Conservation (phyloP, 768 basidiomycete genomes). For the Suillus luteus region DNA sequence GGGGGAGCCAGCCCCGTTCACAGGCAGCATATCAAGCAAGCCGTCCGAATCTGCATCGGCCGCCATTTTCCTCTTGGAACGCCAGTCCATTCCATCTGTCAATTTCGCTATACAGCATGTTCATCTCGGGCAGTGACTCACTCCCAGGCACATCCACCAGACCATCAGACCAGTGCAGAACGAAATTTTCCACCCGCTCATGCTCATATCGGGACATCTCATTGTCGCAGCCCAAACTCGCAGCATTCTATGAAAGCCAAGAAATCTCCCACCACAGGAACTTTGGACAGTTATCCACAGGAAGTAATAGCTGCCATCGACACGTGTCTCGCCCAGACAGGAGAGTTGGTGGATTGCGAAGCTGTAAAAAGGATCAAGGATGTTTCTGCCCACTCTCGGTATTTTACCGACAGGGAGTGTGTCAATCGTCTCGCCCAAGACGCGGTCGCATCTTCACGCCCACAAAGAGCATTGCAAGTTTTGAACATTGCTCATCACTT, state of each 20-base stretch:
- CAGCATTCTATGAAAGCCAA: not conserved
- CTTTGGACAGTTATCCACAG: constrained; percentile 25
- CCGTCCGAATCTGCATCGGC: constrained; percentile 26
- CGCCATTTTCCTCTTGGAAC: constrained; percentile 20
- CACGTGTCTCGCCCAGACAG: constrained; percentile 23
- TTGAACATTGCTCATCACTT: constrained; percentile 50
- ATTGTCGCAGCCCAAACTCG: constrained; percentile 5
- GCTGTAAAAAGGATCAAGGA: constrained; percentile 18
- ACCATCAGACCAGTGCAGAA: constrained; percentile 12
- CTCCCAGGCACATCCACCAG: constrained; percentile 21
- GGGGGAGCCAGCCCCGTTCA: constrained; percentile 58
- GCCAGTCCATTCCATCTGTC: constrained; percentile 12
- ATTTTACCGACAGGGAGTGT: constrained; percentile 37
- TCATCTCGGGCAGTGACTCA: constrained; percentile 16
- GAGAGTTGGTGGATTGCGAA: constrained; percentile 12
- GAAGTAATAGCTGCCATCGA: constrained; percentile 30
- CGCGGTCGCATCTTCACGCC: constrained; percentile 36
- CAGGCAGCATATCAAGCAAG: constrained; percentile 54
- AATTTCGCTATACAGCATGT: constrained; percentile 28
- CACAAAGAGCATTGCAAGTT: constrained; percentile 44
- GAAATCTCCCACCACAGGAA: not conserved
- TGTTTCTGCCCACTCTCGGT: constrained; percentile 25
- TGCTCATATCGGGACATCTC: constrained; percentile 9
- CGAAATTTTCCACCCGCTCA: constrained; percentile 10
- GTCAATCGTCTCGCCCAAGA: constrained; percentile 35